phyloP scores from a whole-genome alignment of 768 basidiomycete species.

The Mycena belliarum region DNA sequence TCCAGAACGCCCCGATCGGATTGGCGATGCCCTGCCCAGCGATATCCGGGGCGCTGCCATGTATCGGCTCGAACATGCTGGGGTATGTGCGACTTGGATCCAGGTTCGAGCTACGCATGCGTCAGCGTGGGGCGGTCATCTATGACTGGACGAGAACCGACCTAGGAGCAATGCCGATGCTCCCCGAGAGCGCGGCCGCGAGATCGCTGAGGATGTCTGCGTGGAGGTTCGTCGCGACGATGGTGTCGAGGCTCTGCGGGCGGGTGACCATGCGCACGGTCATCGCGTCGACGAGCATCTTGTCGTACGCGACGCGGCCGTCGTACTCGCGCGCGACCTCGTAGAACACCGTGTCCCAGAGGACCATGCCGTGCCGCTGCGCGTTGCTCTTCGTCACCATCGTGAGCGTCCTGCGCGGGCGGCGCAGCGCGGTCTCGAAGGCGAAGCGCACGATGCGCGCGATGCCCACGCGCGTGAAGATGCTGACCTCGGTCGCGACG shows the following conservation, averaged over 20 bases:
- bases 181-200: conserved; percentile 54
- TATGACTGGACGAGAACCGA: too few relatives aligned
- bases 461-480: conserved; percentile 52
- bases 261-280: conserved; percentile 46
- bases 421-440: conserved; percentile 50
- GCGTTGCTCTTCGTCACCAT: conserved; percentile 57
- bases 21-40: conserved; percentile 55
- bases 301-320: conserved; percentile 45
- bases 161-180: conserved; percentile 60
- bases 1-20: conserved; percentile 58
- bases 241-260: conserved; percentile 56
- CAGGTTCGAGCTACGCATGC: too few relatives aligned
- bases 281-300: conserved; percentile 54
- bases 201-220: conserved; percentile 60
- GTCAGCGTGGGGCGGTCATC: too few relatives aligned
- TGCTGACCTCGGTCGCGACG: conserved; percentile 35
- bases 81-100: conserved; percentile 42
- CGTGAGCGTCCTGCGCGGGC: conserved; percentile 51
- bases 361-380: conserved; percentile 49
- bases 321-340: conserved; percentile 53
- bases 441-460: conserved; percentile 53
- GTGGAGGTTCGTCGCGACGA: conserved; percentile 56
- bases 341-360: conserved; percentile 49
- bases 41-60: conserved; percentile 61
- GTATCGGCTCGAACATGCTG: conserved; percentile 56